phyloP scores from a whole-genome alignment of 257 asterid species.

The Solanum virginianum region DNA sequence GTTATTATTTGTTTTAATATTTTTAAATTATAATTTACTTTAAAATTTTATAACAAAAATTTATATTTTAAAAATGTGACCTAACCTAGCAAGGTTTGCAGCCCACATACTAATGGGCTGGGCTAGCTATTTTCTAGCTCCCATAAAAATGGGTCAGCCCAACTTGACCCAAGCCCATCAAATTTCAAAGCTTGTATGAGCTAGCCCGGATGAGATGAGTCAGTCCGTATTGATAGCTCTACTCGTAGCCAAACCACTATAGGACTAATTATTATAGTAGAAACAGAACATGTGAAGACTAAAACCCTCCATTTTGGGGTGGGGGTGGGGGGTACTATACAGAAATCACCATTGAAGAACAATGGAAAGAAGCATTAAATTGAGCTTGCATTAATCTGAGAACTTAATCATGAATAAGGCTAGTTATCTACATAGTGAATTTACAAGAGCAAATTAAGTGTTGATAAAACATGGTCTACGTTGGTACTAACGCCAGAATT shows the following conservation, averaged over 20 bases:
- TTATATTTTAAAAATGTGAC: too few species aligned
- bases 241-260: background rate
- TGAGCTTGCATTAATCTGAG: background rate
- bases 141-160: too few species aligned
- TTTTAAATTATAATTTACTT: too few species aligned
- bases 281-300: background rate
- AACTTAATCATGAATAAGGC: slow-evolving; percentile 5
- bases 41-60: too few species aligned
- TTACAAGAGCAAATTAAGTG: background rate
- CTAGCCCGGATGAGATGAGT: too few species aligned
- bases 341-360: background rate
- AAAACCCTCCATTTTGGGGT: background rate
- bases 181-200: too few species aligned
- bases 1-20: too few species aligned
- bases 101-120: too few species aligned
- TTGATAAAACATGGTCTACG: slow-evolving; percentile 12
- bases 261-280: background rate
- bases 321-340: background rate
- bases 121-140: too few species aligned
- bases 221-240: too few species aligned
- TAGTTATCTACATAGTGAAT: slow-evolving; percentile 25
- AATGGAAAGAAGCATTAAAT: background rate
- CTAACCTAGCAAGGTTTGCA: too few species aligned
- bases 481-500: slow-evolving; percentile 83
- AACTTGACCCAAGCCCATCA: too few species aligned